Base-by-base conservation (phyloP, 73 alveolate genomes). In the Urostyla sp. region DNA sequence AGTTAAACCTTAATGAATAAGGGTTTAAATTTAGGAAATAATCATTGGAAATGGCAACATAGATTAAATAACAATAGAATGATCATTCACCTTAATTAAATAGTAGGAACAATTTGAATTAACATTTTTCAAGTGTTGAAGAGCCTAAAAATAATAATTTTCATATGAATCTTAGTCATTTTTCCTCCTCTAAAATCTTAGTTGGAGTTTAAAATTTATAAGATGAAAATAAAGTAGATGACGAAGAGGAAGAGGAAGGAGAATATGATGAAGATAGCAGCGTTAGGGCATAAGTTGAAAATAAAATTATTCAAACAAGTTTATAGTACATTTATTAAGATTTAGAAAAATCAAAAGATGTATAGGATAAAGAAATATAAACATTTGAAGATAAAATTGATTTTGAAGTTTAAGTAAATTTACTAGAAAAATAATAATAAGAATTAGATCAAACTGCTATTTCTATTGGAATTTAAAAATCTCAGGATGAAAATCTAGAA, bases 241-340 rank as follows among this genome's bases (percentile, higher is more conserved):
- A 31, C 21, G 75, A 58, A 18, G 75, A 58, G 35, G 75, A 58
- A 31, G 37, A 58, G 37, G 75, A 27, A 58, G 75, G 10, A 10
- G 32, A 35, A 35, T 35, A 58, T 58, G 75, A 30, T 31, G 30
- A 58, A 4, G 5, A 58, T 5, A 6, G n/a, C 6, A 50, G 61
- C n/a, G 24, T 55, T 55, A 55, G 8, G 31, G 5, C 8, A 6
- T 7, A 55, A 16, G 31, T 10, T 20, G 13, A 8, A 55, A 27
- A 24, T 23, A 43, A 10, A 55, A 16, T 23, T 8, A 27, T 27
- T 48, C 40, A 55, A 26, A n/a, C 4, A 4, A 15, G 8, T 16
- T n/a, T 18, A 31, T 6, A 50, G 10, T 32, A 50, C 8, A 8
- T 32, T 8, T 5, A 50, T 50, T 15, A 8, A 15, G 6, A 8